Evolutionary conservation across 805 yeast genomes (phyloP), one percentile per base, ranked within the genome.

Genomic region (Metschnikowia kunwiensis): DNA sequence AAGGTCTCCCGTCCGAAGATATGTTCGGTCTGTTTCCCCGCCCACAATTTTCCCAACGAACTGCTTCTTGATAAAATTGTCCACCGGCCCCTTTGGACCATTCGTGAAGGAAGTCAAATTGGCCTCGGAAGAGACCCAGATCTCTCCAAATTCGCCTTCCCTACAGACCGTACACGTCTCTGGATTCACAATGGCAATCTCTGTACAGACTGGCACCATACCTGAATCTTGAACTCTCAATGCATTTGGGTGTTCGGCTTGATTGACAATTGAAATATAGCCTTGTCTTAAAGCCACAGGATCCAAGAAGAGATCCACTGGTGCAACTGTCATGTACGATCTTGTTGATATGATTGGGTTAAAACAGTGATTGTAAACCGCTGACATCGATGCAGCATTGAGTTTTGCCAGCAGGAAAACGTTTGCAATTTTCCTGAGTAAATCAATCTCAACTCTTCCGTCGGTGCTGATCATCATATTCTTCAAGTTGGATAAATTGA

Each of bases 61-160:
- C 46, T 84, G 84, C 7, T 49, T 43, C 22, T 52, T 53, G 14
- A 67, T 66, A 46, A 80, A 76, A 9, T 64, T 60, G 43, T 80
- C 84, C 7, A 71, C 65, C 1, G 70, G 71, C 1, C 77, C 68
- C 19, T 69, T 67, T 0, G 73, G 73, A 3, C 78, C 78, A 34
- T 74, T 68, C 25, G 77, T 75, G 55, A 78, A 81, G 5, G 77
- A 75, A 9, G 69, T 58, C 19, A 79, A 82, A 49, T 83, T 88
- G 1, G 91, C 95, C 46, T 87, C 95, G 1, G 95, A 84, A 45
- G 85, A 77, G 2, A 91, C 94, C 97, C 97, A 93, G 25, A 93
- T 87, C 61, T 93, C 99, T 22, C 99, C 99, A 58, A 78, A 80
- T 58, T 93, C 98, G 6, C 97, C 97, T 34, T 80, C 81, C 40